Evolutionary conservation across 2,329 filamentous ascomycete species (phyloP).

Genomic region (Colletotrichum noveboracense): DNA sequence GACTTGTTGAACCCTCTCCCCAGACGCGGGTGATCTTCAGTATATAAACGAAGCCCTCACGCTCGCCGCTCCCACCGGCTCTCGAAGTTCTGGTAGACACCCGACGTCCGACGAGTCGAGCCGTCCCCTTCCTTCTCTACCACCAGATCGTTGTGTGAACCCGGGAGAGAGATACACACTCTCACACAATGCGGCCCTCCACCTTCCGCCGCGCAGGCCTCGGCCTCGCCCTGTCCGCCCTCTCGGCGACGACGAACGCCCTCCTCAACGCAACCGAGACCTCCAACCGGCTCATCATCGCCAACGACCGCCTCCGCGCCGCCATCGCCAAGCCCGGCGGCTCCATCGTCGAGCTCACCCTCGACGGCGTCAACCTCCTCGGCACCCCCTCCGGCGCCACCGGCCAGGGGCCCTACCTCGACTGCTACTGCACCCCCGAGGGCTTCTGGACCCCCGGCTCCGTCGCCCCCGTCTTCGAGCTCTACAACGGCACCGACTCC

Average conservation of each 20-base stretch:
- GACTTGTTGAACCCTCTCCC: neutral
- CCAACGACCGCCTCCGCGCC: constrained; percentile 42
- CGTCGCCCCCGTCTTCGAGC: constrained; percentile 50
- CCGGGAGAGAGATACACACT: no score
- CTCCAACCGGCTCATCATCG: constrained; percentile 36
- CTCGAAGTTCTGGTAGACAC: neutral
- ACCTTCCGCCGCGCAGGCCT: neutral
- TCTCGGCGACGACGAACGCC: constrained; percentile 22
- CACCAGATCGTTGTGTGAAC: no score
- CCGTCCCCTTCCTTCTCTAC: neutral
- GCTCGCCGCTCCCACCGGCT: neutral
- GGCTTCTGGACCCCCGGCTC: constrained; percentile 62
- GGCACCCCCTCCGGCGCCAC: constrained; percentile 46
- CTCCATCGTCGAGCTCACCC: constrained; percentile 37
- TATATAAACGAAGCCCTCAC: neutral
- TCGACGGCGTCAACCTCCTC: constrained; percentile 50
- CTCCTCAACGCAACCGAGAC: constrained; percentile 38
- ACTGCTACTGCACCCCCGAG: constrained; percentile 63
- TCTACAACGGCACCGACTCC: constrained; percentile 56
- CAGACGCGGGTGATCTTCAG: neutral
- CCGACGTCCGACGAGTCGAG: neutral
- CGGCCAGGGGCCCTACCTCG: constrained; percentile 60
- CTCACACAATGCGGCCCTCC: neutral
- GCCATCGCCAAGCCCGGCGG: constrained; percentile 41
- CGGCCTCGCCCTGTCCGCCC: neutral